Conservation (phyloP, 495 filamentous ascomycete species). For the Tuber brumale region DNA sequence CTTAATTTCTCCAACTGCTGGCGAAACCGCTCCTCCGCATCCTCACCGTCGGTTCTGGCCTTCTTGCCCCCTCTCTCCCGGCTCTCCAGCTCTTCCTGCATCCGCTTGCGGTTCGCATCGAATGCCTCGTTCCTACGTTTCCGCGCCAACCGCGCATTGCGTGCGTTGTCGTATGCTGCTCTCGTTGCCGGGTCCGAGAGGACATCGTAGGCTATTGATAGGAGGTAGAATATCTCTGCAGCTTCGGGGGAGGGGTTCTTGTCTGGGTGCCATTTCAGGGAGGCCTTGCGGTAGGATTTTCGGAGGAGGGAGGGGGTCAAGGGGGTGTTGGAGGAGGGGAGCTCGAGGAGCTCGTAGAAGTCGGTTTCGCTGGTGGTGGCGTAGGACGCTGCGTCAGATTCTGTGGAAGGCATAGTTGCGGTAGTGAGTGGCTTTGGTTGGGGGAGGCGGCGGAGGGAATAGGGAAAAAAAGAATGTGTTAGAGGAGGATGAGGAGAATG, state of each 20-base stretch:
- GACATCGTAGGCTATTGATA: conserved; percentile 66
- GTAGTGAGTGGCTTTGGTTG: background rate
- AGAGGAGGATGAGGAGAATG: background rate
- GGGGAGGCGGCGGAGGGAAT: background rate
- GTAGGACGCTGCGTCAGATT: conserved; percentile 37
- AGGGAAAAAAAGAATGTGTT: background rate
- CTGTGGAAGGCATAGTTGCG: conserved; percentile 34
- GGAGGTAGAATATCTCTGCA: conserved; percentile 63
- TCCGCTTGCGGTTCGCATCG: conserved; percentile 59
- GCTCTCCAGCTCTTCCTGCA: conserved; percentile 68
- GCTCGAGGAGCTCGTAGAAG: conserved; percentile 76
- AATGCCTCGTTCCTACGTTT: conserved; percentile 60
- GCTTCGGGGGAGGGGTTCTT: conserved; percentile 45
- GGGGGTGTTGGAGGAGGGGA: conserved; percentile 54
- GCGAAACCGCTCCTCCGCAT: conserved; percentile 49
- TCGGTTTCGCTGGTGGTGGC: conserved; percentile 58
- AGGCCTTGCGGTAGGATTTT: conserved; percentile 79
- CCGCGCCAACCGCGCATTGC: conserved; percentile 56
- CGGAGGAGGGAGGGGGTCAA: conserved; percentile 59
- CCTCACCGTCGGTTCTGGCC: conserved; percentile 45
- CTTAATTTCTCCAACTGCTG: conserved; percentile 44
- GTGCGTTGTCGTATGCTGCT: conserved; percentile 62
- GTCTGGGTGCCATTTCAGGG: conserved; percentile 90
- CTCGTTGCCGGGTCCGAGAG: conserved; percentile 57
- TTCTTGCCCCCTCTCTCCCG: conserved; percentile 42